Conservation (phyloP, 352 stramenopile genomes). For the Pythium pectinolyticum region DNA sequence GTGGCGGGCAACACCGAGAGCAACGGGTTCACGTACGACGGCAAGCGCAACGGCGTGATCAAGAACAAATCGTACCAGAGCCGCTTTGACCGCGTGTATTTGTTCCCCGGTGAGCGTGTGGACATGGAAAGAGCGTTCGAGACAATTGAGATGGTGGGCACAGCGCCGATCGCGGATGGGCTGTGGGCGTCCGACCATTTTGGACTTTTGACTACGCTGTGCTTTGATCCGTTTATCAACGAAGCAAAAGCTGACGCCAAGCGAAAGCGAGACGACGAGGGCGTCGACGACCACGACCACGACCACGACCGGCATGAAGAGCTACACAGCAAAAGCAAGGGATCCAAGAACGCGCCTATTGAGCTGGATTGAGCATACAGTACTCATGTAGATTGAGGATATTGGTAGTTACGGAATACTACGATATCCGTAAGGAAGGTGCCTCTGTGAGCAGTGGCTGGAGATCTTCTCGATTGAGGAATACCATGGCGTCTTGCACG, state of each 20-base stretch:
- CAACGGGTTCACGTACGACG: slow-evolving; percentile 79
- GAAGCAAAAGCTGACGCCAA: slow-evolving; percentile 10
- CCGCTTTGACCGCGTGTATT: slow-evolving; percentile 78
- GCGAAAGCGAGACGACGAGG: slow-evolving; percentile 13
- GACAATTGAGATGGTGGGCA: slow-evolving; percentile 60
- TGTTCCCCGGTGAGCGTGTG: slow-evolving; percentile 31
- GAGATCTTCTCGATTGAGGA: slow-evolving; percentile 9
- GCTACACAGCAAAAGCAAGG: not conserved
- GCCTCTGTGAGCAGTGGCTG: not conserved
- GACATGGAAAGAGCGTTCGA: slow-evolving; percentile 20
- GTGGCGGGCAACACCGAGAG: slow-evolving; percentile 68
- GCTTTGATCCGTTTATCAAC: slow-evolving; percentile 18
- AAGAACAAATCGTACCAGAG: slow-evolving; percentile 61
- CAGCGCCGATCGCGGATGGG: slow-evolving; percentile 61
- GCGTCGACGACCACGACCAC: too few species aligned
- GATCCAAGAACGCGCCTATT: slow-evolving; percentile 1
- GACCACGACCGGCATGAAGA: too few species aligned
- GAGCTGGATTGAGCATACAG: slow-evolving; percentile 10
- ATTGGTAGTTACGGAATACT: too few species aligned
- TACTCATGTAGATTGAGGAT: too few species aligned
- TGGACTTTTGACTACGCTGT: slow-evolving; percentile 46
- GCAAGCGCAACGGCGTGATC: slow-evolving; percentile 57
- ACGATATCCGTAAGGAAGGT: not conserved
- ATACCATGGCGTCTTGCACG: slow-evolving; percentile 37
- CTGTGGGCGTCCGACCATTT: slow-evolving; percentile 80